A percentile compares a stretch with the other conserved stretches of the same genome.
Conservation (phyloP, 2,329 filamentous ascomycete species). For the Aspergillus nomiae region DNA sequence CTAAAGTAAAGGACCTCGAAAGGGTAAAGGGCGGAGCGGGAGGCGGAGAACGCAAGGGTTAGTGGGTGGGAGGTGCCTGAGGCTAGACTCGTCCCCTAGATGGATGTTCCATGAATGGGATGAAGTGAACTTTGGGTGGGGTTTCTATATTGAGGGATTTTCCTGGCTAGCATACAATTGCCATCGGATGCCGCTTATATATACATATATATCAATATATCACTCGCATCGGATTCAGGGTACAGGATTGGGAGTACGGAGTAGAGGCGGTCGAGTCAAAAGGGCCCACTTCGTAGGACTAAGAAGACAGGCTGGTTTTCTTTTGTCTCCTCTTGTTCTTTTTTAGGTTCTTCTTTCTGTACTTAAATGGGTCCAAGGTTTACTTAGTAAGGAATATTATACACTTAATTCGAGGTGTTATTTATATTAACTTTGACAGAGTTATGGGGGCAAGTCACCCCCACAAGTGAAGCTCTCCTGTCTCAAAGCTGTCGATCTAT, state of each 20-base stretch:
- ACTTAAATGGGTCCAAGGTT: neutral
- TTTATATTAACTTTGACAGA: neutral
- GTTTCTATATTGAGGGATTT: neutral
- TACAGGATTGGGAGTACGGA: neutral
- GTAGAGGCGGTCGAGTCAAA: neutral
- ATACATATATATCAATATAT: neutral
- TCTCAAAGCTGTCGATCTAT: neutral
- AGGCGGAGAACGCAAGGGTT: neutral
- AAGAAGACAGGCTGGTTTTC: neutral
- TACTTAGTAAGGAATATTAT: neutral
- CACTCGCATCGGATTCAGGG: neutral
- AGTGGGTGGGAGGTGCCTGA: constrained; percentile 5
- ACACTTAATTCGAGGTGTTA: neutral
- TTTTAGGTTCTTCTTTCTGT: neutral
- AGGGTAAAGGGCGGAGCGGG: constrained; percentile 3
- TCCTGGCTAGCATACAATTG: neutral
- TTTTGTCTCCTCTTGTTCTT: neutral
- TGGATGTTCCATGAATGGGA: neutral
- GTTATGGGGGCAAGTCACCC: neutral
- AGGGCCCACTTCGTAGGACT: neutral
- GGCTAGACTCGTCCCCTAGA: constrained; percentile 2
- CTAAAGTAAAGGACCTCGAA: neutral
- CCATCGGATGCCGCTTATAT: neutral
- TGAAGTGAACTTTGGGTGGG: no score
- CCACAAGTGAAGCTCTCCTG: neutral